Evolutionary conservation across 345 rosid genomes (phyloP).

Genomic region (Laguncularia racemosa): DNA sequence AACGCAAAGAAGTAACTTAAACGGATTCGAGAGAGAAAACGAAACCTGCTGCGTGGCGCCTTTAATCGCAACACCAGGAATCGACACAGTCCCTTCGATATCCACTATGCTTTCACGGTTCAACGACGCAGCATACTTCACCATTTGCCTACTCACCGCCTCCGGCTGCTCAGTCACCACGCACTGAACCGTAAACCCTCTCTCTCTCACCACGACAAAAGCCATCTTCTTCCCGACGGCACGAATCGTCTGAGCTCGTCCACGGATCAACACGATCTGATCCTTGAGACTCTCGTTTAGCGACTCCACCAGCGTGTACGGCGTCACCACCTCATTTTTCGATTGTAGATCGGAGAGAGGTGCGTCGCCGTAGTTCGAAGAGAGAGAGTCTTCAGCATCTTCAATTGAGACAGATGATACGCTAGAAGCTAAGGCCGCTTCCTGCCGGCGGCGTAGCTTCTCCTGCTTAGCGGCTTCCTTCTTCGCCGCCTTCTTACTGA

Average conservation of each 20-base stretch:
- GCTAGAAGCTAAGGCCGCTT: conserved; percentile 24
- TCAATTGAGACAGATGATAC: conserved; percentile 18
- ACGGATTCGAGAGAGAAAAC: not conserved
- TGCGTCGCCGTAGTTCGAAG: conserved; percentile 56
- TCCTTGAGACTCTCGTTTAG: conserved; percentile 37
- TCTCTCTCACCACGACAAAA: conserved; percentile 58
- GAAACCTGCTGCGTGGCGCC: conserved; percentile 54
- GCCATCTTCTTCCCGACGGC: conserved; percentile 46
- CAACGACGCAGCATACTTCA: conserved; percentile 41
- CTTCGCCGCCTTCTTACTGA: conserved; percentile 81
- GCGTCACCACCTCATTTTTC: conserved; percentile 22
- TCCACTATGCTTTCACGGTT: conserved; percentile 68
- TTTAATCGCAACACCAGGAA: conserved; percentile 41
- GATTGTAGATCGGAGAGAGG: conserved; percentile 56
- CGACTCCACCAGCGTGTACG: conserved; percentile 39
- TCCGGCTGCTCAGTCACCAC: conserved; percentile 41
- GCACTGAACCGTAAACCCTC: conserved; percentile 69
- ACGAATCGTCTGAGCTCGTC: conserved; percentile 51
- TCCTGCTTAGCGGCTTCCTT: conserved; percentile 78
- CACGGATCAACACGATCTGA: conserved; percentile 47
- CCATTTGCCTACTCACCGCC: conserved; percentile 52
- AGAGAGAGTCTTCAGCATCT: conserved; percentile 33
- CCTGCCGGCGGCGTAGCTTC: conserved; percentile 66
- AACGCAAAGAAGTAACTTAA: not conserved
- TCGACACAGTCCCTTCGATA: conserved; percentile 38